Evolutionary conservation across 2,329 filamentous ascomycete species (phyloP).

Genomic region (Fusarium virguliforme): DNA sequence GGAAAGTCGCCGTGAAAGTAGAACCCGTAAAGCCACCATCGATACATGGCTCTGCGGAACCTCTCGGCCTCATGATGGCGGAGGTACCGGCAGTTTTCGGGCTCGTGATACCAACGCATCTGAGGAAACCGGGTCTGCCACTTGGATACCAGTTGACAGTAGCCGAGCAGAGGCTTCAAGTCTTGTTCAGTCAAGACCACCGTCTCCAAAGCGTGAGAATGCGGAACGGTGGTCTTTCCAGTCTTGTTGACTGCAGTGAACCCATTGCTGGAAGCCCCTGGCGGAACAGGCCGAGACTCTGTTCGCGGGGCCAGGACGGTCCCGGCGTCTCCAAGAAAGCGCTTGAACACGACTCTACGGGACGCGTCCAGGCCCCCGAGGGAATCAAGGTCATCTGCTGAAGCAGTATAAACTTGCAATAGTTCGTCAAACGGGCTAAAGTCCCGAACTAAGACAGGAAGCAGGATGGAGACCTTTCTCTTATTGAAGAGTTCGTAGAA

Average conservation of each 20-base stretch:
- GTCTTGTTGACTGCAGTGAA: slow-evolving; percentile 48
- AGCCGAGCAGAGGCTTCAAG: slow-evolving; percentile 53
- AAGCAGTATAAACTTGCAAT: slow-evolving; percentile 64
- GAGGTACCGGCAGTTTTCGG: slow-evolving; percentile 64
- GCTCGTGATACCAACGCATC: slow-evolving; percentile 64
- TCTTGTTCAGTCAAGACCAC: slow-evolving; percentile 55
- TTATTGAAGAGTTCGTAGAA: slow-evolving; percentile 61
- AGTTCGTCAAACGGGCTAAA: slow-evolving; percentile 64
- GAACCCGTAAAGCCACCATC: slow-evolving; percentile 70
- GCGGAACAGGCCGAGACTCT: slow-evolving; percentile 24
- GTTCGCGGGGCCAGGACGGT: slow-evolving; percentile 45
- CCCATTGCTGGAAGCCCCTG: slow-evolving; percentile 10
- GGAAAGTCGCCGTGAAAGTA: slow-evolving; percentile 66
- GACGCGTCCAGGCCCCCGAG: slow-evolving; percentile 57
- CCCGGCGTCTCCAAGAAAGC: slow-evolving; percentile 55
- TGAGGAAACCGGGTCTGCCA: slow-evolving; percentile 62
- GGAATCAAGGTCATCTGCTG: slow-evolving; percentile 55
- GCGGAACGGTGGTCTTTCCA: slow-evolving; percentile 31
- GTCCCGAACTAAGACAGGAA: slow-evolving; percentile 60
- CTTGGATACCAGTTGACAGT: slow-evolving; percentile 57
- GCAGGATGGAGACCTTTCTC: slow-evolving; percentile 61
- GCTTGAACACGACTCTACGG: slow-evolving; percentile 59
- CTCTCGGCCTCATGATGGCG: slow-evolving; percentile 61
- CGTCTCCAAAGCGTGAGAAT: slow-evolving; percentile 37
- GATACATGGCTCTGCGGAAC: slow-evolving; percentile 66